These are phyloP conservation scores for Aspergillus indologenus DNA, from an alignment of 495 filamentous ascomycete genomes.

Conservation along the genomic window DNA sequence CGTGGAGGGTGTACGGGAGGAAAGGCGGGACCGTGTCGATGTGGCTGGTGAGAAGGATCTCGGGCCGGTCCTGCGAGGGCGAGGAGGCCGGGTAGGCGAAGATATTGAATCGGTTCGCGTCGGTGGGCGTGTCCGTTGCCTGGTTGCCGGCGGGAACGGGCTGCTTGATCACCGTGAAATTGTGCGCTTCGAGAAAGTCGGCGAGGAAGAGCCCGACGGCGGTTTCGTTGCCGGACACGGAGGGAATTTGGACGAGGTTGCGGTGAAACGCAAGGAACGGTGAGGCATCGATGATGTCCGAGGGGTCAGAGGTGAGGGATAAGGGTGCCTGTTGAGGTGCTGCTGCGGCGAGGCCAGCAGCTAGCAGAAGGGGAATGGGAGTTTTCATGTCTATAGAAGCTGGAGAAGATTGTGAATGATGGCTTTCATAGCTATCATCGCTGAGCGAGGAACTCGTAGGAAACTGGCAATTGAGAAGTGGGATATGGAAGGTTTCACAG, in stretches of 20 bases:
- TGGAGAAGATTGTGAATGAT: background rate
- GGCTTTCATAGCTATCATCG: background rate
- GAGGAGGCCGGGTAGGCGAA: slow-evolving; percentile 66
- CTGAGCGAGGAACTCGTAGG: no score
- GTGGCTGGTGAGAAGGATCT: slow-evolving; percentile 72
- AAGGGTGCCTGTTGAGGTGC: slow-evolving; percentile 16
- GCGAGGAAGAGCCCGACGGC: slow-evolving; percentile 66
- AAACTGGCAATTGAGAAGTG: no score
- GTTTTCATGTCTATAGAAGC: background rate
- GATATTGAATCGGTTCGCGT: slow-evolving; percentile 62
- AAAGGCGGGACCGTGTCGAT: slow-evolving; percentile 69
- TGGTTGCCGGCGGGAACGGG: slow-evolving; percentile 28
- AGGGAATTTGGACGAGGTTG: slow-evolving; percentile 69
- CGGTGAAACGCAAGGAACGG: slow-evolving; percentile 75
- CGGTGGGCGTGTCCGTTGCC: slow-evolving; percentile 13
- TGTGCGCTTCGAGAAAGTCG: slow-evolving; percentile 58
- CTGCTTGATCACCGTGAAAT: slow-evolving; percentile 68
- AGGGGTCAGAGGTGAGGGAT: slow-evolving; percentile 12
- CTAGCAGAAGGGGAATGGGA: background rate
- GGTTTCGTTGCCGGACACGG: slow-evolving; percentile 71
- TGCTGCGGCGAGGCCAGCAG: slow-evolving; percentile 16
- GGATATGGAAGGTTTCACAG: background rate
- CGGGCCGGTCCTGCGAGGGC: slow-evolving; percentile 41
- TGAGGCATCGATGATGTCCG: slow-evolving; percentile 34
- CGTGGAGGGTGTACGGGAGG: slow-evolving; percentile 49